Evolutionary conservation across 345 rosid genomes (phyloP), one percentile per base, ranked within the genome.

Genomic region (Alliaria petiolata): DNA sequence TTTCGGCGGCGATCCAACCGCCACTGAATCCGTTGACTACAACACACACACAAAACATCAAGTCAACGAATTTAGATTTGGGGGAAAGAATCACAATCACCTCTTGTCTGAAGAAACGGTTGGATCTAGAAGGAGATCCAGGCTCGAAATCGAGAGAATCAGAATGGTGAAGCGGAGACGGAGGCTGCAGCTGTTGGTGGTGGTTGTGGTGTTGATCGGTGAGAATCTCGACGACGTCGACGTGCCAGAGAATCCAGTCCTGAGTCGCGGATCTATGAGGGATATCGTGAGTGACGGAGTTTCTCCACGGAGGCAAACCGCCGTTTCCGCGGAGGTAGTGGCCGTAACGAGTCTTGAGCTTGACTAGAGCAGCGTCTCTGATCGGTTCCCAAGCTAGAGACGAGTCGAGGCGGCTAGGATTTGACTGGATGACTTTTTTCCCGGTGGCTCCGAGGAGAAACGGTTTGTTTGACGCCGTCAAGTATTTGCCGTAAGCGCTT

Each of bases 371-470:
- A 12, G 78, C 86, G 50, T 84, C 90, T 38, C 81, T 80, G 19
- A 83, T 19, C 0, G 98, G 97, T 46, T 92, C 93, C 96, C 98
- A 90, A 43, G 83, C 89, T 15, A 87, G 56, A 17, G 93, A 85
- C 0, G 82, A 81, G 46, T 90, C 96, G 11, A 85, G 87, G 54
- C 86, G 82, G 43, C 77, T 61, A 0, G 90, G 87, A 1, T 74
- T 71, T 0, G 87, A 59, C 77, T 89, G 99, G 9, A 72, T 15
- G 4, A 87, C 93, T 80, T 91, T 91, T 42, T 65, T 80, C 14
- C 97, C 96, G 8, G 91, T 85, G 79, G 89, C 84, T 35, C 99
- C 96, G 0, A 88, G 84, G n/a, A 91, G 75, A 71, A 85, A 89
- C 12, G 91, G 93, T 76, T 82, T 80, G 51, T 87, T 87, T 4